Base-by-base conservation (phyloP, 495 filamentous ascomycete species). In the Hyaloscypha hepaticicola region DNA sequence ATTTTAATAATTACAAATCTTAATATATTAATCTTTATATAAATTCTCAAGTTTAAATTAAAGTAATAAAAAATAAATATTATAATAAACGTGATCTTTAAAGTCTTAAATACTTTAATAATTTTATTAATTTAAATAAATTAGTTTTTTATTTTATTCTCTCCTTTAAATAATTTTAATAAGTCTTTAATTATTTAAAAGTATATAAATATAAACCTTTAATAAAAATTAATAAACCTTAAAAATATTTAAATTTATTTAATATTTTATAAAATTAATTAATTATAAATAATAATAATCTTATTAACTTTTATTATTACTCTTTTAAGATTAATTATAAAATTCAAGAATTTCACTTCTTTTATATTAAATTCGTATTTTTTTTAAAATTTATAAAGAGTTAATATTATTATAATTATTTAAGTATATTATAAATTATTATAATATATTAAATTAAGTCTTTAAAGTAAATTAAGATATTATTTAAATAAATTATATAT, bases 401-500 rank as follows among this genome's bases (percentile, higher is more conserved):
- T 11, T 38, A 7, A 14, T n/a, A 14, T 22, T 56, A 9, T 9
- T 56, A 4, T 9, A 65, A 55, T 26, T 24, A 4, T 24, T 58
- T 29, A 3, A 65, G 53, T 5, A 65, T 55, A 3, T 29, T 4
- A 11, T 22, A 21, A 5, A 66, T 45, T 27, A 24, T 66, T 21
- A 66, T 48, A 3, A 50, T 6, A 9, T 66, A 45, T 3, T 61
- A 21, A 12, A 24, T 24, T 22, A 19, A 8, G 27, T 66, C 25
- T 19, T 66, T n/a, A 14, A 41, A 65, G 25, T 71, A 76, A n/a
- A 78, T 72, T 12, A 76, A 63, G 22, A 78, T 70, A 50, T 78
- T 61, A 19, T 77, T 70, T 0, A 77, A 45, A 55, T 76, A 77
- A 0, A 61, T 64, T 22, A 75, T 66, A 22, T 69, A 68, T 27